These are phyloP conservation scores for Boehmeria nivea DNA, from an alignment of 306 rosid species.

Conservation along the genomic window DNA sequence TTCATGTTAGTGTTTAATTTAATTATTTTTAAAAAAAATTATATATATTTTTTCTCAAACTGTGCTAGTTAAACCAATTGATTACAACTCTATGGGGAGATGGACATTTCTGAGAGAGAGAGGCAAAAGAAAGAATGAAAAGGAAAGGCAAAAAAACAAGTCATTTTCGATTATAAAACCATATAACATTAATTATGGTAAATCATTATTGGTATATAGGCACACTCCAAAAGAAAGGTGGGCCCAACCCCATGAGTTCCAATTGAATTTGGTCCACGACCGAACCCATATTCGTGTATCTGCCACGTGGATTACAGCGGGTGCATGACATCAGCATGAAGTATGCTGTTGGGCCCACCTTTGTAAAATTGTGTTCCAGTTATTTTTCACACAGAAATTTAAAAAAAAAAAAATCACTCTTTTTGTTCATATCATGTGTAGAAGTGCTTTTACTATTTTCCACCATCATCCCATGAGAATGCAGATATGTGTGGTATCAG, in stretches of 20 bases:
- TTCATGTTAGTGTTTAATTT: too few relatives aligned
- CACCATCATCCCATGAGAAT: too few relatives aligned
- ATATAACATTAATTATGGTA: constrained; percentile 15
- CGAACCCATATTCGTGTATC: constrained; percentile 38
- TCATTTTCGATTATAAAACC: constrained; percentile 9
- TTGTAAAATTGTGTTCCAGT: too few relatives aligned
- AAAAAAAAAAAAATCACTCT: too few relatives aligned
- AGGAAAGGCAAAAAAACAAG: background rate
- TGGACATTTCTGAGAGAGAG: background rate
- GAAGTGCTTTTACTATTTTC: too few relatives aligned
- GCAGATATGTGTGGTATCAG: too few relatives aligned
- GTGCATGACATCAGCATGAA: constrained; percentile 84
- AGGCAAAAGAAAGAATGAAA: background rate
- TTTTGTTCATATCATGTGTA: too few relatives aligned
- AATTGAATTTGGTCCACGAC: constrained; percentile 51
- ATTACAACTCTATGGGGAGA: background rate
- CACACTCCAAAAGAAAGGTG: constrained; percentile 37
- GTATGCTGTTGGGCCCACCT: constrained; percentile 36
- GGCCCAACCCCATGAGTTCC: constrained; percentile 27
- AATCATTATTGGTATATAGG: constrained; percentile 29
- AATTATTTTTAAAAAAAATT: too few relatives aligned
- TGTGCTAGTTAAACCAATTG: background rate
- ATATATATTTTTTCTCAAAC: background rate
- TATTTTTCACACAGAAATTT: too few relatives aligned
- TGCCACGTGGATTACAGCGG: constrained; percentile 60